Conservation (phyloP, 768 basidiomycete genomes). For the Termitomyces sp. region DNA sequence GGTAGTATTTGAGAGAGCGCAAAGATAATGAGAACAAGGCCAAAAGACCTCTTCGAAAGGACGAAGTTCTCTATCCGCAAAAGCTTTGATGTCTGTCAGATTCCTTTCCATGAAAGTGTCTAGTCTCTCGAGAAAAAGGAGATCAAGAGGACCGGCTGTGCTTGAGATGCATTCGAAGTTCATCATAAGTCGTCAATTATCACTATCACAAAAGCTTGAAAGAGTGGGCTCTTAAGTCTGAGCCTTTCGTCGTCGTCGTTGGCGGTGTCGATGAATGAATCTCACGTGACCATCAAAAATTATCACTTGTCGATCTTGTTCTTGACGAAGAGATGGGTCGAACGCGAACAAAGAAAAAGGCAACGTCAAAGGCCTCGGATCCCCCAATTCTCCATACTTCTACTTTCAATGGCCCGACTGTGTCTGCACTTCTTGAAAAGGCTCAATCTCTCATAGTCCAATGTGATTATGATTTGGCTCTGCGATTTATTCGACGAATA, state of each 20-base stretch:
- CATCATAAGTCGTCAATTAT: constrained; percentile 1
- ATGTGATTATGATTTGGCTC: constrained; percentile 80
- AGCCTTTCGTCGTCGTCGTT: neutral
- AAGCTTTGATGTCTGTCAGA: constrained; percentile 50
- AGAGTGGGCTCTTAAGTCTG: neutral
- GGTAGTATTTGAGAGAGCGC: constrained; percentile 18
- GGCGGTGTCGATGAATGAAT: neutral
- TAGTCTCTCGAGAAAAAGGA: constrained; percentile 57
- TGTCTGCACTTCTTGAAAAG: constrained; percentile 62
- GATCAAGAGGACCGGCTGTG: constrained; percentile 32
- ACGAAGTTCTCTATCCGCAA: constrained; percentile 53
- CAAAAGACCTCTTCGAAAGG: constrained; percentile 54
- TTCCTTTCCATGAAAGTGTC: constrained; percentile 59
- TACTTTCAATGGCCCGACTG: constrained; percentile 32
- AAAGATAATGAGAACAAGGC: constrained; percentile 14
- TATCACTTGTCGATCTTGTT: constrained; percentile 5
- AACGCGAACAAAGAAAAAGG: constrained; percentile 45
- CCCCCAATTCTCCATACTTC: constrained; percentile 16
- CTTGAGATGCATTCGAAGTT: constrained; percentile 31
- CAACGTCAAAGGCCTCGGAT: constrained; percentile 27
- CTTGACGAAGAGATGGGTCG: constrained; percentile 42
- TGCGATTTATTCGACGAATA: constrained; percentile 63
- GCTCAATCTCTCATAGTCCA: constrained; percentile 77
- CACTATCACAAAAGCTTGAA: neutral
- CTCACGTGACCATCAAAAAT: constrained; percentile 26